Evolutionary conservation across 805 yeast species (phyloP), one percentile per base, ranked within the genome.

Genomic region (Wickerhamomyces hampshirensis): DNA sequence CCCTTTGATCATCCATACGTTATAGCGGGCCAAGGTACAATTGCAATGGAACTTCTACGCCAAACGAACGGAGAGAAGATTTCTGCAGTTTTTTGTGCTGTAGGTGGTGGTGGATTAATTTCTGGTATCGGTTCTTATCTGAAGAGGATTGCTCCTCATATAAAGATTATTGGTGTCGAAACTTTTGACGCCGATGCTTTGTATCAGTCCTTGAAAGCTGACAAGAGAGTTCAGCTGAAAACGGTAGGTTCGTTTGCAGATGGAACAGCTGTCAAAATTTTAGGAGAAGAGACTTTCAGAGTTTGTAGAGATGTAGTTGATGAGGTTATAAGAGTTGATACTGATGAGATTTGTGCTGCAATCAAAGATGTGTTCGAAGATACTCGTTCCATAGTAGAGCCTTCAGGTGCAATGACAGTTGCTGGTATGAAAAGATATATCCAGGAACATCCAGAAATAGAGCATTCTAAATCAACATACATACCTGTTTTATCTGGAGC

Each of bases 21-120:
- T 46, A 87, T 93, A 62, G 98, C 99, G 7, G 99, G 99, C 17
- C 99, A 93, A 62, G 99, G 98, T 41, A 93, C 99, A 18, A 81
- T 91, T 44, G 98, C 95, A 4, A 74, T 89, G 75, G 99, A 93
- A 62, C 66, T 93, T 18, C 65, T 93, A 37, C 77, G 96, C 59
- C 99, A 93, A 65, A 72, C 88, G 23, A 79, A 86, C 46, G 68
- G 81, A 33, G 77, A 80, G 38, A 79, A 81, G 43, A 69, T 91
- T 47, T 75, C 75, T 49, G 98, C 98, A 2, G 83, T 93, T 2
- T 93, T 93, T 57, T 78, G 87, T 39, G 88, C 95, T 23, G 84
- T 91, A 39, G 99, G 99, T 39, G 99, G 99, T 40, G 99, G 98
- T 49, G 99, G 99, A 31, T 68, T 93, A 43, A 71, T 89, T 48